These are phyloP conservation scores for Aspergillus brasiliensis DNA, from an alignment of 2,329 filamentous ascomycete species.

Conservation along the genomic window DNA sequence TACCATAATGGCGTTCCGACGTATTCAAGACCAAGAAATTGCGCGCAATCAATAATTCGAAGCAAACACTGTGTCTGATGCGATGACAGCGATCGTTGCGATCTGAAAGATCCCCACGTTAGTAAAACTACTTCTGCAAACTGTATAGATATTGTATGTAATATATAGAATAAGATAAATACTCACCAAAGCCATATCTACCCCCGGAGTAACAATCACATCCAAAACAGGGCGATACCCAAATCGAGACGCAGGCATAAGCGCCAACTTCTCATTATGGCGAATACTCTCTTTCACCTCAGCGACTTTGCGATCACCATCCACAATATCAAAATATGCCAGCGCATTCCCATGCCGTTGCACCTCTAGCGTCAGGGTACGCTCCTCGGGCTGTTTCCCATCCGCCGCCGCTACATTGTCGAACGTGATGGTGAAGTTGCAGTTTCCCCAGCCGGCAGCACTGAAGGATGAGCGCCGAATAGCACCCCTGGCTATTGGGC, in stretches of 20 bases:
- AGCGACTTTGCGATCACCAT: slow-evolving; percentile 24
- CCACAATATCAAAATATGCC: slow-evolving; percentile 22
- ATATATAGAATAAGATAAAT: background rate
- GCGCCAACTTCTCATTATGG: slow-evolving; percentile 20
- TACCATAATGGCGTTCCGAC: background rate
- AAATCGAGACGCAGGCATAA: slow-evolving; percentile 19
- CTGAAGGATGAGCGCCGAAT: slow-evolving; percentile 12
- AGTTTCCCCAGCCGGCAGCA: slow-evolving; percentile 12
- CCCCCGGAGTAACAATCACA: slow-evolving; percentile 24
- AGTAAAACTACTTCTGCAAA: background rate
- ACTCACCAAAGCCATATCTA: slow-evolving; percentile 30
- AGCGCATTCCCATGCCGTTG: slow-evolving; percentile 21
- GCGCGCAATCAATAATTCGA: slow-evolving; percentile 14
- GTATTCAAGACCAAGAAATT: background rate
- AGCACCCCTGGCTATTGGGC: slow-evolving; percentile 14
- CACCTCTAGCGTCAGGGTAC: slow-evolving; percentile 21
- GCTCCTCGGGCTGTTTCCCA: slow-evolving; percentile 19
- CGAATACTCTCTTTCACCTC: slow-evolving; percentile 22
- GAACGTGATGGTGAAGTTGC: slow-evolving; percentile 25
- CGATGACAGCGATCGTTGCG: slow-evolving; percentile 24
- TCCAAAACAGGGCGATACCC: slow-evolving; percentile 29
- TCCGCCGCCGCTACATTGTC: slow-evolving; percentile 25
- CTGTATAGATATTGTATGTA: background rate
- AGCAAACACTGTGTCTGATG: slow-evolving; percentile 22
- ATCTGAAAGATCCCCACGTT: slow-evolving; percentile 9